Conservation (phyloP, 805 yeast genomes). For the Jamesozyma piceae region DNA sequence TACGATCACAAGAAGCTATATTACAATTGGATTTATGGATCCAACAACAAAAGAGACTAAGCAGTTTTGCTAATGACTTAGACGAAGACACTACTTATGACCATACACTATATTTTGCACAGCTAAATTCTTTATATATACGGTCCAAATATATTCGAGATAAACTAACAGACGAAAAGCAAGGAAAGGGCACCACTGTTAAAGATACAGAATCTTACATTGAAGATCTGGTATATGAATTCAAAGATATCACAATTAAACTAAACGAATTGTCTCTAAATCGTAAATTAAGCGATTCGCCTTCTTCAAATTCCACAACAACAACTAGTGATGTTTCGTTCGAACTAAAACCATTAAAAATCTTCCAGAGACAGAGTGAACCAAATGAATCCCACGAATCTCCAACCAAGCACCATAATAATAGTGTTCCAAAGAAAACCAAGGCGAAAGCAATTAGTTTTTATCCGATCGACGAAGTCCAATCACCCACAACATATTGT, state of each 20-base stretch:
- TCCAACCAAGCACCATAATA: neutral
- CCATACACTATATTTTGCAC: conserved; percentile 20
- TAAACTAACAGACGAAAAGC: conserved; percentile 9
- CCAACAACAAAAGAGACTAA: conserved; percentile 14
- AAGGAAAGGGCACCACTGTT: neutral
- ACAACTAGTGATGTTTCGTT: conserved; percentile 12
- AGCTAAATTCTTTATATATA: conserved; percentile 21
- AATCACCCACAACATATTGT: neutral
- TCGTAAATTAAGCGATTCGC: conserved; percentile 7
- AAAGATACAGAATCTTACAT: conserved; percentile 11
- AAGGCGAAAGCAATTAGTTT: neutral
- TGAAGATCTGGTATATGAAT: conserved; percentile 21
- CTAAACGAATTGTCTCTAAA: conserved; percentile 18
- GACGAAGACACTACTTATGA: conserved; percentile 5
- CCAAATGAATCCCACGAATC: neutral
- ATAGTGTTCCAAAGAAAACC: too few species aligned
- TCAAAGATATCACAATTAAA: conserved; percentile 18
- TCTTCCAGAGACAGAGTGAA: conserved; percentile 13
- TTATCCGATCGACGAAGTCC: neutral
- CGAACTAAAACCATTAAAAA: conserved; percentile 21
- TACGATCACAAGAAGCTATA: conserved; percentile 26
- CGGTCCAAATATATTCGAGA: conserved; percentile 19
- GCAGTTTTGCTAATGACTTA: neutral
- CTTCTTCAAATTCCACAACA: conserved; percentile 12
- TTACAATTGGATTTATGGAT: conserved; percentile 25